Conservation (phyloP, 352 stramenopile species). For the Phytophthora ramorum region DNA sequence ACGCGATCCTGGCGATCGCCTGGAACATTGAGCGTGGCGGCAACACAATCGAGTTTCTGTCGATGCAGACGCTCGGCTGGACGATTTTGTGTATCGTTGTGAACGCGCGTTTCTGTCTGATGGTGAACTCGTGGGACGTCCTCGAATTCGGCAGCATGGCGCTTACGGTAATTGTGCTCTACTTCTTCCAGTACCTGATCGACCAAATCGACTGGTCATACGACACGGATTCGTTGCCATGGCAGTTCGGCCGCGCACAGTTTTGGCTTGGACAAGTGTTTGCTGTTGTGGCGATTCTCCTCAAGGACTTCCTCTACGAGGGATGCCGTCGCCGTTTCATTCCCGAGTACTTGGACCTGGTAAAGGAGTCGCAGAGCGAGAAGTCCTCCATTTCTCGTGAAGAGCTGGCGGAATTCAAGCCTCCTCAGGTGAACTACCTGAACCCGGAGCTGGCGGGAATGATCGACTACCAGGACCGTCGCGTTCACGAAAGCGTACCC, state of each 20-base stretch:
- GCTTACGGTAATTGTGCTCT: constrained; percentile 64
- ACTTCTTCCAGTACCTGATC: constrained; percentile 72
- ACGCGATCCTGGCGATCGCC: constrained; percentile 50
- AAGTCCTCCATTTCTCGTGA: constrained; percentile 39
- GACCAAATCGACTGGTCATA: constrained; percentile 78
- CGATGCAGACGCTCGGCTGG: constrained; percentile 73
- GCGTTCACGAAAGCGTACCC: constrained; percentile 63
- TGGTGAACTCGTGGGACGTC: constrained; percentile 85
- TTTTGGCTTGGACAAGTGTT: constrained; percentile 86
- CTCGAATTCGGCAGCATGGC: constrained; percentile 64
- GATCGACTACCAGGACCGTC: constrained; percentile 82
- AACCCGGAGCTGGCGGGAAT: constrained; percentile 70
- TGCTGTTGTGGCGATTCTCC: constrained; percentile 64
- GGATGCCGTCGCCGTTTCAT: constrained; percentile 67
- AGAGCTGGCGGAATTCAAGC: constrained; percentile 61
- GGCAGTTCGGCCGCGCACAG: constrained; percentile 67
- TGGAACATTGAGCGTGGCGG: constrained; percentile 74
- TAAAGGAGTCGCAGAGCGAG: constrained; percentile 56
- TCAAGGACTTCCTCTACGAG: constrained; percentile 81
- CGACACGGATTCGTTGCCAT: constrained; percentile 81
- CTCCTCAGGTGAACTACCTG: constrained; percentile 63
- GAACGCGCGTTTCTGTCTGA: constrained; percentile 76
- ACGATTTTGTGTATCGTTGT: constrained; percentile 83
- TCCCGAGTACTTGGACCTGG: constrained; percentile 76
- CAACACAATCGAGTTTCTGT: constrained; percentile 63